phyloP scores from a whole-genome alignment of 2,329 filamentous ascomycete species.

The Septoria linicola region DNA sequence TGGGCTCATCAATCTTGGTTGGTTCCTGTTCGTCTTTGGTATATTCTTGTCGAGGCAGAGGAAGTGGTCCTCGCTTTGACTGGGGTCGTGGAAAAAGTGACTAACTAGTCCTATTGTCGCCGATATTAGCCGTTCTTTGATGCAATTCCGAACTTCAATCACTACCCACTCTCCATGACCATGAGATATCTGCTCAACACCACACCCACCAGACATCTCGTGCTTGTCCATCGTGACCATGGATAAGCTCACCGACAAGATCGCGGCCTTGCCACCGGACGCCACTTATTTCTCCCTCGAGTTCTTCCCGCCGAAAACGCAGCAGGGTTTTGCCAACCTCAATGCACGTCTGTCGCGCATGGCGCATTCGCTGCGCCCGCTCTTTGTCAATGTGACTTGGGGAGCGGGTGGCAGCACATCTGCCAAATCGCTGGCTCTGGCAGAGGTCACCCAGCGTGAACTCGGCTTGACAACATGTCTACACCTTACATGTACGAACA shows the following conservation, averaged over 20 bases:
- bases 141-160: no score
- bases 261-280: slow-evolving; percentile 79
- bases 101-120: no score
- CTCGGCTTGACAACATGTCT: slow-evolving; percentile 90
- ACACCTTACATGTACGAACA: slow-evolving; percentile 96
- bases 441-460: slow-evolving; percentile 91
- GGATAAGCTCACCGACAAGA: slow-evolving; percentile 72
- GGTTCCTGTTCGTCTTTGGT: no score
- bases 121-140: no score
- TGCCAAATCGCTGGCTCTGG: slow-evolving; percentile 85
- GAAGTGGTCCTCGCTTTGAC: no score
- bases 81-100: no score
- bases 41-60: no score
- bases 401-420: slow-evolving; percentile 92
- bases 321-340: slow-evolving; percentile 92
- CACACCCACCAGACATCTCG: slow-evolving; percentile 9
- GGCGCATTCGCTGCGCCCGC: slow-evolving; percentile 82
- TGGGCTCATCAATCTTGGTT: no score
- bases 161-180: background rate
- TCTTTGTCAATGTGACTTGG: slow-evolving; percentile 98
- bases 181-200: slow-evolving; percentile 14
- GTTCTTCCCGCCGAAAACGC: slow-evolving; percentile 98
- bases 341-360: slow-evolving; percentile 91
- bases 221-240: slow-evolving; percentile 45
- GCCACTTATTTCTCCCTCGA: slow-evolving; percentile 92